Conservation (phyloP, 1,139 yeast genomes). For the Maudiozyma humilis region DNA sequence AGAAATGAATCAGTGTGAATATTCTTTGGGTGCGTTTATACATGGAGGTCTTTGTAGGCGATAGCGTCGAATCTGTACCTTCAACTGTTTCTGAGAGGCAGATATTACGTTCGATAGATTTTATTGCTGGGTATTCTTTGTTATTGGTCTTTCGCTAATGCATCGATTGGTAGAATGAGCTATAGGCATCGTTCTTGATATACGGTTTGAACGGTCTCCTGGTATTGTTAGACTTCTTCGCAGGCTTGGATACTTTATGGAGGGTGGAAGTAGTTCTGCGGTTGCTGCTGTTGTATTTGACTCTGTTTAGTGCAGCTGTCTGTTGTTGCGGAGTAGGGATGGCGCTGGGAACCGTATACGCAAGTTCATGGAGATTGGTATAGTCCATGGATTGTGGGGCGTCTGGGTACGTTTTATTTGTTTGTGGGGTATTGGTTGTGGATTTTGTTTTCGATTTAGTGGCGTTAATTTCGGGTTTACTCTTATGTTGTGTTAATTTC, state of each 20-base stretch:
- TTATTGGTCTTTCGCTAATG: background rate
- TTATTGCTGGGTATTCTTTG: too few species aligned
- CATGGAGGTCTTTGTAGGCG: background rate
- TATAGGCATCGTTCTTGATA: background rate
- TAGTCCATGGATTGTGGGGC: conserved; percentile 1
- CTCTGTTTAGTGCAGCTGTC: too few species aligned
- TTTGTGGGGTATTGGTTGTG: background rate
- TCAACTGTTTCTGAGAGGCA: too few species aligned
- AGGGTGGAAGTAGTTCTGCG: too few species aligned
- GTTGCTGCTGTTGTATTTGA: too few species aligned
- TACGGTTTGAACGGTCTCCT: conserved; percentile 1
- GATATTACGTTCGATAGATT: too few species aligned
- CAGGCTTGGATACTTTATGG: background rate
- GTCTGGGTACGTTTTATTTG: background rate
- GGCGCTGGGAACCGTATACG: background rate
- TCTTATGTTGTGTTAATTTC: too few species aligned
- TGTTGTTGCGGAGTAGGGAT: too few species aligned
- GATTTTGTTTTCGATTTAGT: background rate
- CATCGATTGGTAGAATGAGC: conserved; percentile 3
- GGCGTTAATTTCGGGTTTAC: too few species aligned
- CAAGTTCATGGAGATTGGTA: background rate
- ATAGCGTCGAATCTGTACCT: background rate
- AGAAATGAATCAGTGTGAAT: too few species aligned
- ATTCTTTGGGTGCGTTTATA: too few species aligned
- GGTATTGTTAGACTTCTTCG: background rate